Evolutionary conservation across 148 eudicot genomes (phyloP), one percentile per base, ranked within the genome.

Genomic region (Vaccinium corymbosum): DNA sequence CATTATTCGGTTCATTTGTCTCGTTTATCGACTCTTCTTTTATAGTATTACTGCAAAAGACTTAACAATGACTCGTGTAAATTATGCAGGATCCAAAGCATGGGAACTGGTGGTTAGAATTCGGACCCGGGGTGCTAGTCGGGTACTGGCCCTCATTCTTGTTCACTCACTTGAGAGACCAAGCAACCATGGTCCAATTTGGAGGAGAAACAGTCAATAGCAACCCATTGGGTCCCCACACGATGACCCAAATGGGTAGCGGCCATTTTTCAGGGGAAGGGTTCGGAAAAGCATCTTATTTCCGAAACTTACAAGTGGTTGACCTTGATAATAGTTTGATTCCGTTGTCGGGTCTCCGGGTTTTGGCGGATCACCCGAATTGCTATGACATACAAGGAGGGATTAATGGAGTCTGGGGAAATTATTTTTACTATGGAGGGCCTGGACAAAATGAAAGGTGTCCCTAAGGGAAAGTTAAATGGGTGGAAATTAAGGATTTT

Each of bases 21-120:
- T 42, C 6, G 6, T 42, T 42, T 42, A 5, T 42, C 46, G 6
- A 42, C 46, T 42, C 46, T 42, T 0, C 46, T 42, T 42, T 42
- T 42, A 42, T 42, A 42, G 46, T 42, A 4, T 42, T 35, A 35
- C 38, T 57, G 17, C n/a, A 20, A 4, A 57, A 17, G 8, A 17
- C 62, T 15, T 53, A 56, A 56, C 66, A 62, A 62, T 62, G 22
- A n/a, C 27, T 20, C 4, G 12, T 7, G n/a, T 62, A 1, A 50
- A 49, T 48, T 4, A 64, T 76, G 61, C 89, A 97, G 99, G 99
- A 97, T 85, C 99, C 99, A 17, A 93, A 93, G 88, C 98, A 93
- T 66, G 99, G 99, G 70, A 93, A 97, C 71, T 97, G 99, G 99
- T 97, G 99, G 99, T 95, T 97, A 0, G 89, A 97, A 73, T 90